Evolutionary conservation across 345 rosid genomes (phyloP).

Genomic region (Lumnitzera racemosa): DNA sequence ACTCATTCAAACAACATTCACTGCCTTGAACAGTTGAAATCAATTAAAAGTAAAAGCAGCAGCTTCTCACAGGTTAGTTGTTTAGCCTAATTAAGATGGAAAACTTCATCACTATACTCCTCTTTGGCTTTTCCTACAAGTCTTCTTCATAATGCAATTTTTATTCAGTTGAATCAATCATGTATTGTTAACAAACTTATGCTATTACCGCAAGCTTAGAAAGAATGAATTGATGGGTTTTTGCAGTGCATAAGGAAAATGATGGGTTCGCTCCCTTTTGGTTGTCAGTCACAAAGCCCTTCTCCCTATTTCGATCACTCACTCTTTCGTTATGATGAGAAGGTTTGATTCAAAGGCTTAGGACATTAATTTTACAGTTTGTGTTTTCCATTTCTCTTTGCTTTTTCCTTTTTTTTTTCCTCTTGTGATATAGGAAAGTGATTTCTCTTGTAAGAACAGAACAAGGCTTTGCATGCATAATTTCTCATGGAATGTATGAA

Average conservation of each 20-base stretch:
- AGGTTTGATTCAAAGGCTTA: constrained; percentile 31
- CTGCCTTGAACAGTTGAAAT: constrained; percentile 66
- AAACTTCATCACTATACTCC: too few relatives aligned
- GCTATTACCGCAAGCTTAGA: not conserved
- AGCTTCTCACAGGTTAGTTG: constrained; percentile 45
- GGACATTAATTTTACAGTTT: not conserved
- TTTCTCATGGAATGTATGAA: too few relatives aligned
- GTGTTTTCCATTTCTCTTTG: too few relatives aligned
- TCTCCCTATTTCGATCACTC: constrained; percentile 96
- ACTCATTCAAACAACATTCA: constrained; percentile 77
- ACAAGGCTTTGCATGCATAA: too few relatives aligned
- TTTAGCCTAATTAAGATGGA: too few relatives aligned
- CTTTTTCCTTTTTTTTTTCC: not conserved
- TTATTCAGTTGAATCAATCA: too few relatives aligned
- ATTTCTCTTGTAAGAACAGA: too few relatives aligned
- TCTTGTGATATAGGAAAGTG: too few relatives aligned
- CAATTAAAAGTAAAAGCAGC: constrained; percentile 59
- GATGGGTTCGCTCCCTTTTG: constrained; percentile 67
- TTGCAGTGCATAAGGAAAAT: constrained; percentile 89
- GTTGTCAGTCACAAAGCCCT: constrained; percentile 91
- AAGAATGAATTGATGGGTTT: not conserved
- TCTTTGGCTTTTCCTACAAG: too few relatives aligned
- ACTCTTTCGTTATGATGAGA: constrained; percentile 89
- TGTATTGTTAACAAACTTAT: too few relatives aligned
- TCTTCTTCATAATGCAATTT: too few relatives aligned